Evolutionary conservation across 371 early-diverging fungal genomes (phyloP).

Genomic region (Mortierella sp.): DNA sequence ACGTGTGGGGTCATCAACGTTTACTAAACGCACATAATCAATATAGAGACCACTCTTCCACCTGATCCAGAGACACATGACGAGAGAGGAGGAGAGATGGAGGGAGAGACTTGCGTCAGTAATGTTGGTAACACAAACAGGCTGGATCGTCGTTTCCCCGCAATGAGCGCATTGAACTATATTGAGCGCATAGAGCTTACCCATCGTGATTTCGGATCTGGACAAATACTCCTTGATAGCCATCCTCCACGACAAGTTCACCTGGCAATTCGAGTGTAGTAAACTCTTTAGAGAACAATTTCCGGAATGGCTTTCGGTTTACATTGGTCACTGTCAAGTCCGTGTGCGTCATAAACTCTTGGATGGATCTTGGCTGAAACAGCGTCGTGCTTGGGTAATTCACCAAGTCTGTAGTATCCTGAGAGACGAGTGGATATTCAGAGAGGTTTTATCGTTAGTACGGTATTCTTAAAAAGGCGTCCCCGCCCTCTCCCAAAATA

Average conservation of each 20-base stretch:
- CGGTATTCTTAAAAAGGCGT: neutral
- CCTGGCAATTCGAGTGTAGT: slow-evolving; percentile 38
- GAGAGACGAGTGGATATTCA: neutral
- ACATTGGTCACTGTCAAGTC: slow-evolving; percentile 16
- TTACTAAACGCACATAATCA: slow-evolving; percentile 42
- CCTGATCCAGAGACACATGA: slow-evolving; percentile 6
- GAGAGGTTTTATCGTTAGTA: neutral
- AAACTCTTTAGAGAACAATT: slow-evolving; percentile 24
- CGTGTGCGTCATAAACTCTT: slow-evolving; percentile 35
- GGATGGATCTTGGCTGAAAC: slow-evolving; percentile 27
- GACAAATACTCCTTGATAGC: slow-evolving; percentile 21
- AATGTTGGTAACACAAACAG: too few species aligned
- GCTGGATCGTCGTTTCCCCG: too few species aligned
- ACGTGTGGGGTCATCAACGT: slow-evolving; percentile 28
- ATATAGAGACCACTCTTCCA: slow-evolving; percentile 47
- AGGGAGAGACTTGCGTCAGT: neutral
- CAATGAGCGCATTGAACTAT: neutral
- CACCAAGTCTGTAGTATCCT: neutral
- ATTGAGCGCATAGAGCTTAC: slow-evolving; percentile 21
- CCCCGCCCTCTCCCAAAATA: too few species aligned
- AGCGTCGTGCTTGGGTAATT: neutral
- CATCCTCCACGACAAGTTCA: slow-evolving; percentile 29
- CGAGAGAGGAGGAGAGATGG: too few species aligned
- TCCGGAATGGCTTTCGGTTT: slow-evolving; percentile 33
- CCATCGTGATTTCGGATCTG: slow-evolving; percentile 45